These are phyloP conservation scores for Punctularia strigosozonata DNA, from an alignment of 768 basidiomycete species.

Conservation along the genomic window DNA sequence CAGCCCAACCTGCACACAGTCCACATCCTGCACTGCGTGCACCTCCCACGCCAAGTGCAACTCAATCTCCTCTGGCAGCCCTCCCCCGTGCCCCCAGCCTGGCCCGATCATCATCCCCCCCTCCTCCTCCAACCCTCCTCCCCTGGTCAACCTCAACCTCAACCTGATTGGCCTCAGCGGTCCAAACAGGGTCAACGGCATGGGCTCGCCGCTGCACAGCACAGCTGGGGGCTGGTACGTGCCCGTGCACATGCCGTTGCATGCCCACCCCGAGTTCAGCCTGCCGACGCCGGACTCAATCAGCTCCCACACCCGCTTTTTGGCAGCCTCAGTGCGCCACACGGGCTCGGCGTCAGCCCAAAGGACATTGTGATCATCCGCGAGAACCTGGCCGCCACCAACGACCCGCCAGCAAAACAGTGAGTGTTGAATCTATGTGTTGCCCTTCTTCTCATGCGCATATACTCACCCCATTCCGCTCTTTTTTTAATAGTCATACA, in stretches of 20 bases:
- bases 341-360: conserved; percentile 14
- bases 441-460: too few species aligned
- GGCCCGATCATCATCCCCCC: conserved; percentile 66
- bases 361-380: too few species aligned
- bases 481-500: too few species aligned
- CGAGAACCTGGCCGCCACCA: too few species aligned
- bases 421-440: too few species aligned
- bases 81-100: conserved; percentile 32
- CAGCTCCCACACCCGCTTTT: neutral
- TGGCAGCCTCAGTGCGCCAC: neutral
- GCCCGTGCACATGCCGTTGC: neutral
- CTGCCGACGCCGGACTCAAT: conserved; percentile 22
- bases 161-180: neutral
- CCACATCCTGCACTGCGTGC: conserved; percentile 18
- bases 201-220: neutral
- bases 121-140: too few species aligned
- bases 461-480: neutral
- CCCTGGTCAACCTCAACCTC: too few species aligned
- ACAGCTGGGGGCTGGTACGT: neutral
- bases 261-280: neutral
- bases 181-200: neutral
- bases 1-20: conserved; percentile 42
- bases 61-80: conserved; percentile 45
- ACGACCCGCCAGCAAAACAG: too few species aligned
- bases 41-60: conserved; percentile 31